Base-by-base conservation (phyloP, 352 stramenopile genomes). In the Globisporangium cylindrosporum region DNA sequence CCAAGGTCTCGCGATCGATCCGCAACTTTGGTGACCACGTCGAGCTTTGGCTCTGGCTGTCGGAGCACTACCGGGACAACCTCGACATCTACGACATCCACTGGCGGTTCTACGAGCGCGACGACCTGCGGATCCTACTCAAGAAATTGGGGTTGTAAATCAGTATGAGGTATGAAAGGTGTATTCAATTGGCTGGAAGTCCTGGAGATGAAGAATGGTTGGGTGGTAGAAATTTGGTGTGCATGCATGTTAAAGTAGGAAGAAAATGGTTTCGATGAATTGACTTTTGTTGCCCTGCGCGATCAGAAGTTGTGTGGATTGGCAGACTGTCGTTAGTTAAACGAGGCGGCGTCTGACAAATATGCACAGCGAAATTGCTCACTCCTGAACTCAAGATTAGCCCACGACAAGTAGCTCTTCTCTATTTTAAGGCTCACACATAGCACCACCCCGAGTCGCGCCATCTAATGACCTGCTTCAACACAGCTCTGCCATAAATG, bases 21-120 rank as follows among this genome's bases (percentile, higher is more conserved):
- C 57, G 57, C 20, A 62, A 62, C 57, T 51, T 62, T 43, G 57
- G 57, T n/a, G 57, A 62, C n/a, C 57, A 62, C 57, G 57, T 34
- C 9, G 57, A 62, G 34, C 34, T 62, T 15, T 62, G 57, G 57
- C 57, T 62, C 34, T 62, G 57, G 57, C 22, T 62, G 4, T 62
- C n/a, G n/a, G 34, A 53, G 36, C 57, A 62, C 57, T 62, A 62
- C 57, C 57, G 57, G 20, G 36, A 29, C 4, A 29, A 24, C 34
- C 32, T 62, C 8, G 57, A 62, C 57, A 20, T 53, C n/a, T 62
- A 62, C 22, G 57, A 62, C 57, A 62, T 62, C 20, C 36, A 62
- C 57, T 62, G 57, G 57, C 57, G 57, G 32, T 62, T 62, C 57
- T 62, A 62, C 34, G 57, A 62, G 57, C 57, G 57, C 22, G 57